Conservation (phyloP, 495 filamentous ascomycete genomes). For the Delitschia confertaspora region DNA sequence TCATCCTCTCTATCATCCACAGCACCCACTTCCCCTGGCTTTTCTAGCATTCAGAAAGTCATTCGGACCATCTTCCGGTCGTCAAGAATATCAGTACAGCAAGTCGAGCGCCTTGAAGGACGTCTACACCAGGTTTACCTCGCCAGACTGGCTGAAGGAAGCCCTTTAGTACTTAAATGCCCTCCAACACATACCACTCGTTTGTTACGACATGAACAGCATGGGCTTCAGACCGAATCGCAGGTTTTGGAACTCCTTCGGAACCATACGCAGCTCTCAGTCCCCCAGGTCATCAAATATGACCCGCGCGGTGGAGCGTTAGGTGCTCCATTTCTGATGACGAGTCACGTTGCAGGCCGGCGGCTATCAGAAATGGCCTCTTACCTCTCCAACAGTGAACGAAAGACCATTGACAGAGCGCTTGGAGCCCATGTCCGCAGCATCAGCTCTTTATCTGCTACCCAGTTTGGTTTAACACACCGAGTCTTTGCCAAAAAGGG, state of each 20-base stretch:
- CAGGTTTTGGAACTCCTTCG: constrained; percentile 42
- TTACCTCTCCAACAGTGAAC: constrained; percentile 36
- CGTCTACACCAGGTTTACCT: constrained; percentile 48
- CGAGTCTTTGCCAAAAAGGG: constrained; percentile 43
- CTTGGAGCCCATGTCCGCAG: constrained; percentile 33
- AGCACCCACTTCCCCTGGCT: constrained; percentile 21
- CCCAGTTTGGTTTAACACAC: constrained; percentile 42
- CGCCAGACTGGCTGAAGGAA: constrained; percentile 47
- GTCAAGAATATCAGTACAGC: constrained; percentile 37
- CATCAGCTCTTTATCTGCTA: constrained; percentile 25
- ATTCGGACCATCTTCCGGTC: constrained; percentile 38
- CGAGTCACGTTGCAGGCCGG: constrained; percentile 41
- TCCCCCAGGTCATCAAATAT: constrained; percentile 47
- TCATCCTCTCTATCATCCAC: constrained; percentile 13
- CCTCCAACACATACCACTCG: constrained; percentile 44
- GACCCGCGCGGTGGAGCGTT: constrained; percentile 36
- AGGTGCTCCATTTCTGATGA: constrained; percentile 43
- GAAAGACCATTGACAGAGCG: constrained; percentile 40
- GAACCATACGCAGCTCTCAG: constrained; percentile 38
- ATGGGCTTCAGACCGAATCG: constrained; percentile 50
- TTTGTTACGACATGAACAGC: constrained; percentile 51
- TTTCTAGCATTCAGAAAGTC: constrained; percentile 36
- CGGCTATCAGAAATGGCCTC: constrained; percentile 38
- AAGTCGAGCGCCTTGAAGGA: constrained; percentile 39
- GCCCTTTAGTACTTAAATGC: constrained; percentile 45